phyloP scores from a whole-genome alignment of 2,329 filamentous ascomycete genomes.

The Ceratocystis papillata region DNA sequence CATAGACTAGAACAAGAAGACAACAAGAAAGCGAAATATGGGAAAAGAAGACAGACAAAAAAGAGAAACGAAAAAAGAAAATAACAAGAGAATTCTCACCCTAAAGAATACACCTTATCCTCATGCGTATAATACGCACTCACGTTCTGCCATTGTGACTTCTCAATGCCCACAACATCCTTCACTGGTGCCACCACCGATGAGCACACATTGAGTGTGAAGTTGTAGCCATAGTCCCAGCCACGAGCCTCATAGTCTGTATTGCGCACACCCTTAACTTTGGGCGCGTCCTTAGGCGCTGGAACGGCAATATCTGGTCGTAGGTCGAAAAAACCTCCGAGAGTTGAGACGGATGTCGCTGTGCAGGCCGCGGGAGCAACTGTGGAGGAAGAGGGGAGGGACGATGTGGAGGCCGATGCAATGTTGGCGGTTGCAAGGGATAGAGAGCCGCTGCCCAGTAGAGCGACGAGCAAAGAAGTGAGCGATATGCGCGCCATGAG shows the following conservation, averaged over 20 bases:
- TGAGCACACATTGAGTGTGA: constrained; percentile 72
- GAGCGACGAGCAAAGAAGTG: constrained; percentile 19
- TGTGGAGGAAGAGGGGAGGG: constrained; percentile 31
- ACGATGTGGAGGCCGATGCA: constrained; percentile 31
- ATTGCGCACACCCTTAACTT: constrained; percentile 34
- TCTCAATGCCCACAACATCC: constrained; percentile 53
- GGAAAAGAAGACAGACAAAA: constrained; percentile 28
- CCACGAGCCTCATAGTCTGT: constrained; percentile 55
- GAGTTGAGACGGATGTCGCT: constrained; percentile 44
- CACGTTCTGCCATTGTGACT: constrained; percentile 56
- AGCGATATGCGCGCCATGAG: constrained; percentile 18
- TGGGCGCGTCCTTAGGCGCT: constrained; percentile 36
- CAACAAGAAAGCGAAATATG: background rate
- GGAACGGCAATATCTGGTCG: constrained; percentile 42
- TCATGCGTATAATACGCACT: constrained; percentile 64
- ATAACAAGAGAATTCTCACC: constrained; percentile 40
- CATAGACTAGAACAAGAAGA: background rate
- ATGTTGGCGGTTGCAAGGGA: constrained; percentile 31
- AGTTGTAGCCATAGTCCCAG: constrained; percentile 69
- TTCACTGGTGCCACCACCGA: constrained; percentile 57
- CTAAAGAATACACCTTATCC: constrained; percentile 61
- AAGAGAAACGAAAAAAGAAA: constrained; percentile 16
- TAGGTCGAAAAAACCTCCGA: constrained; percentile 49
- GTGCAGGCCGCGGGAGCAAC: constrained; percentile 41
- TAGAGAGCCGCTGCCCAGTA: constrained; percentile 28